Evolutionary conservation across 441 rosid species (phyloP), one percentile per base, ranked within the genome.

Genomic region (Populus hybrid): DNA sequence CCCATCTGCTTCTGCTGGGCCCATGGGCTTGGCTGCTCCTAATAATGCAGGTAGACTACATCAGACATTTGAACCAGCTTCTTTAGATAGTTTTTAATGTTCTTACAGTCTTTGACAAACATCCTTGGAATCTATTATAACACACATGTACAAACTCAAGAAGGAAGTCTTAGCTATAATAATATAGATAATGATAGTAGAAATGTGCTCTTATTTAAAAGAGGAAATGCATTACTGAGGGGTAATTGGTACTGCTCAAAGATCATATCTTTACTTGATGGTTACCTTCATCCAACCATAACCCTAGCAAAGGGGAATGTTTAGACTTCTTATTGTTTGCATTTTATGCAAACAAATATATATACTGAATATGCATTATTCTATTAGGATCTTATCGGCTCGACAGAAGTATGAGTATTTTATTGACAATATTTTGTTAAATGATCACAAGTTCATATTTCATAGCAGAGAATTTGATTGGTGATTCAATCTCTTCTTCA

Each of bases 1-100:
- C 73, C 90, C 92, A 2, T 86, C 90, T 40, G 94, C 88, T 76
- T 90, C 95, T 80, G 91, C 85, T 20, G 95, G 92, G 69, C 92
- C 93, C 45, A 76, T 91, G 24, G 91, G 93, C 72, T 83, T 91
- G 80, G 35, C 88, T 71, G 83, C 82, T 14, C 85, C 93, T 65
- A 92, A 87, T 81, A 91, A 83, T 81, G 83, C 95, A 80, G 97
- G 97, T 90, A 78, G 38, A 16, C 45, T 33, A 24, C 20, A 31
- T 24, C 33, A 64, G 38, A 71, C 64, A 45, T 78, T 29, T 73
- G 63, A 71, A 18, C 45, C 53, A 77, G 74, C 38, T 70, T 68
- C 68, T 69, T 38, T 67, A 35, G 12, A 53, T 56, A 20, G 64
- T 23, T 72, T 77, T 72, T 36, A 68, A 9, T 64, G 56, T 31